These are phyloP conservation scores for Aurifilum marmelostoma DNA, from an alignment of 2,329 filamentous ascomycete genomes.

Conservation along the genomic window DNA sequence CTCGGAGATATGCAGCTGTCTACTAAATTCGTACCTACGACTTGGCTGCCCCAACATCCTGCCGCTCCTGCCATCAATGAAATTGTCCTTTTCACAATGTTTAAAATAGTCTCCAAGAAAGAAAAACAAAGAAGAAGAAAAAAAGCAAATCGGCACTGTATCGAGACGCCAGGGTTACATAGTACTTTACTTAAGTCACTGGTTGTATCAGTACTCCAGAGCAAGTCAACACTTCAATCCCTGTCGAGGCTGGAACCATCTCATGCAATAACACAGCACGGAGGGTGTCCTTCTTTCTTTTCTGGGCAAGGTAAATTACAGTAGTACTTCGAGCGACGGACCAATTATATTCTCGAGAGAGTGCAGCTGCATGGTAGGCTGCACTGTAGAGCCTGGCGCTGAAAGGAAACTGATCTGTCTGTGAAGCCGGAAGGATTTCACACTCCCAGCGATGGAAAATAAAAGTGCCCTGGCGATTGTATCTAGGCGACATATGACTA, in stretches of 20 bases:
- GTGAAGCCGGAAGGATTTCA: background rate
- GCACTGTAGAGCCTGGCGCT: background rate
- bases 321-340: background rate
- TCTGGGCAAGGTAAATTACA: background rate
- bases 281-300: background rate
- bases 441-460: background rate
- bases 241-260: background rate
- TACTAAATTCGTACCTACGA: background rate
- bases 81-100: too few relatives aligned
- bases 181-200: background rate
- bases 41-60: background rate
- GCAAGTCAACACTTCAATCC: background rate
- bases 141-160: background rate
- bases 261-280: background rate
- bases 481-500: too few relatives aligned
- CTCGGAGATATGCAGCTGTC: background rate
- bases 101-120: too few relatives aligned
- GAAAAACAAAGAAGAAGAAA: too few relatives aligned
- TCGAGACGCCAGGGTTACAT: background rate
- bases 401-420: background rate
- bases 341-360: background rate
- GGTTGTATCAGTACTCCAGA: background rate
- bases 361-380: background rate
- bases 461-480: too few relatives aligned
- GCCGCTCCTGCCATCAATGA: background rate